Evolutionary conservation across 129 eudicot genomes (phyloP), one percentile per base, ranked within the genome.

Genomic region (Deinandra increscens): DNA sequence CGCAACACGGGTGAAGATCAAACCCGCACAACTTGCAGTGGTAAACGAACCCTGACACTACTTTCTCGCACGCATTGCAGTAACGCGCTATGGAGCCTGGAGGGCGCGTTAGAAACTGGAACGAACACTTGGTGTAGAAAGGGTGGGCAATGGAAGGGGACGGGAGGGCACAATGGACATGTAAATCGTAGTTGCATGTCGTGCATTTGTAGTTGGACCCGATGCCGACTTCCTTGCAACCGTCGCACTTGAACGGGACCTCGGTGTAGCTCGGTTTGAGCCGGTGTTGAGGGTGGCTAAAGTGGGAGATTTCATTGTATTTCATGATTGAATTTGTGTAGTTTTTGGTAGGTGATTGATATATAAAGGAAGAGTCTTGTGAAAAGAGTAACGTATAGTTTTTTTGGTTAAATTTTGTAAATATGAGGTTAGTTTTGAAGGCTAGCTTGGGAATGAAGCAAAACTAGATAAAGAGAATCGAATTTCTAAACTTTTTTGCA

Each of bases 1-100:
- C 92, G 29, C 92, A 86, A 71, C 92, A 86, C 3, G 92, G 92
- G 50, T 86, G 92, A 42, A 86, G 85, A 54, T 86, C 92, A 3
- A 86, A 86, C 15, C 85, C 92, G 5, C 92, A 86, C 59, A 70
- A 61, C 36, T 72, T 83, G 51, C 92, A 86, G 31, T 86, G 88
- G 74, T 86, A 86, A 33, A 82, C 71, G 18, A 83, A 86, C 3
- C 92, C 92, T 1, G 81, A 19, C 38, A 86, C 74, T 1, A 29
- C 79, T 43, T 72, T 80, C 23, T 85, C 81, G 13, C 88, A 86
- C 1, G 88, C 92, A 37, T 86, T 82, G 49, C 92, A 86, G 13
- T 79, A 72, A 5, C 92, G 80, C 15, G 80, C 73, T n/a, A 37
- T 74, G 6, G 78, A 58, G 5, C 88, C 88, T 0, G 88, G 92